phyloP scores from a whole-genome alignment of 768 basidiomycete species.

The Lactifluus pinguis region DNA sequence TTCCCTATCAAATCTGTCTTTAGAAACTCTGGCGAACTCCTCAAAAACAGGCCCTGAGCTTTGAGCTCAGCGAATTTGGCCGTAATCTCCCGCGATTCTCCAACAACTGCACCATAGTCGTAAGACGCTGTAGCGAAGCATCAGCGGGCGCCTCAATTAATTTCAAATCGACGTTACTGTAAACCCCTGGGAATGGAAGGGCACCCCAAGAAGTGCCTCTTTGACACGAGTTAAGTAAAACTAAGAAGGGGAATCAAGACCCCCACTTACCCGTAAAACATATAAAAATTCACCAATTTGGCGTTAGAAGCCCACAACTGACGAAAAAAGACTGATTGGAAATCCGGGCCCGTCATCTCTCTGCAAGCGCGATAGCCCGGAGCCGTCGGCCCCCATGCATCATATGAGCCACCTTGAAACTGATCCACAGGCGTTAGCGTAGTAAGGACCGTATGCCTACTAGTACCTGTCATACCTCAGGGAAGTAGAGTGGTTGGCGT shows the following conservation, averaged over 20 bases:
- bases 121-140: slow-evolving; percentile 41
- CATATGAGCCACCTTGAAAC: slow-evolving; percentile 71
- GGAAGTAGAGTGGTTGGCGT: slow-evolving; percentile 59
- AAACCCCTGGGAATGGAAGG: slow-evolving; percentile 69
- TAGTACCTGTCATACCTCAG: slow-evolving; percentile 38
- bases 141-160: neutral
- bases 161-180: slow-evolving; percentile 31
- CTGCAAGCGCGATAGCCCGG: slow-evolving; percentile 63
- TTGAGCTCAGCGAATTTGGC: slow-evolving; percentile 73
- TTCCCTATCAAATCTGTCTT: slow-evolving; percentile 72
- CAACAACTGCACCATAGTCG: slow-evolving; percentile 69
- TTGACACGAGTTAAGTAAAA: neutral
- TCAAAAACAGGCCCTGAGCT: slow-evolving; percentile 66
- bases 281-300: slow-evolving; percentile 78
- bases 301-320: slow-evolving; percentile 74
- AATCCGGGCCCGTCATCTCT: slow-evolving; percentile 59
- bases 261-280: slow-evolving; percentile 59
- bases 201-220: slow-evolving; percentile 85
- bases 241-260: neutral
- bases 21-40: slow-evolving; percentile 69
- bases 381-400: slow-evolving; percentile 71
- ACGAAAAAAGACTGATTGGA: slow-evolving; percentile 72
- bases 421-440: slow-evolving; percentile 21
- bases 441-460: neutral
- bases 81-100: slow-evolving; percentile 57